phyloP scores from a whole-genome alignment of 495 filamentous ascomycete genomes.

The Aspergillus hancockii region DNA sequence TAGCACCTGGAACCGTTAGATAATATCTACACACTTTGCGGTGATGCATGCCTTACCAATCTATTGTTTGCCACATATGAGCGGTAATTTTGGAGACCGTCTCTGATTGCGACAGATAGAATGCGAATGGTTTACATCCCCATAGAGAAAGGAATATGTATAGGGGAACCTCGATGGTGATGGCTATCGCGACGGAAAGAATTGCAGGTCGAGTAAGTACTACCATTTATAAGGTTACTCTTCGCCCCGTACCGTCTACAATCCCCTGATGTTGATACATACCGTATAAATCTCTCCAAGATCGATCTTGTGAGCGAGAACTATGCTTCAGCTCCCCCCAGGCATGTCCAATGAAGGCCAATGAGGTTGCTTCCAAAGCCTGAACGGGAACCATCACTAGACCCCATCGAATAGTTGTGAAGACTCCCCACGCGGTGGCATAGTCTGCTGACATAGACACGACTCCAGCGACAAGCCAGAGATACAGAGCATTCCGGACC shows the following conservation, averaged over 20 bases:
- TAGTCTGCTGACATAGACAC: conserved; percentile 62
- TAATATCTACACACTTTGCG: not conserved
- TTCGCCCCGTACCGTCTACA: not conserved
- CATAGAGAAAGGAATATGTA: conserved; percentile 62
- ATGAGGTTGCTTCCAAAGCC: conserved; percentile 62
- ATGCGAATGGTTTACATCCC: conserved; percentile 60
- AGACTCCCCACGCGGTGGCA: conserved; percentile 73
- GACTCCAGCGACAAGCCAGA: conserved; percentile 70
- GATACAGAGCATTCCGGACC: conserved; percentile 67
- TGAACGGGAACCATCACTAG: conserved; percentile 75
- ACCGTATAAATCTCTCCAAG: conserved; percentile 37
- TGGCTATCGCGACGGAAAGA: conserved; percentile 49
- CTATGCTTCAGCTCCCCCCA: conserved; percentile 57
- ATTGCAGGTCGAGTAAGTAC: conserved; percentile 57
- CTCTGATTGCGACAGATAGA: conserved; percentile 55
- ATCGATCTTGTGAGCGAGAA: conserved; percentile 35
- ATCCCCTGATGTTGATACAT: conserved; percentile 8
- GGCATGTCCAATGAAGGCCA: conserved; percentile 66
- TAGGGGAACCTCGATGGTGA: conserved; percentile 61
- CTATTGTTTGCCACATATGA: conserved; percentile 62
- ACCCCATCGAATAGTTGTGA: conserved; percentile 79
- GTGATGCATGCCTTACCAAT: conserved; percentile 11
- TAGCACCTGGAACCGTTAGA: conserved; percentile 72
- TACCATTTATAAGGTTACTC: conserved; percentile 8
- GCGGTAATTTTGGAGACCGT: conserved; percentile 61